Percentiles rank a stretch among this genome's conserved stretches.
Evolutionary conservation across 1,284 basidiomycete species (phyloP).

Genomic region (Naganishia liquefaciens): DNA sequence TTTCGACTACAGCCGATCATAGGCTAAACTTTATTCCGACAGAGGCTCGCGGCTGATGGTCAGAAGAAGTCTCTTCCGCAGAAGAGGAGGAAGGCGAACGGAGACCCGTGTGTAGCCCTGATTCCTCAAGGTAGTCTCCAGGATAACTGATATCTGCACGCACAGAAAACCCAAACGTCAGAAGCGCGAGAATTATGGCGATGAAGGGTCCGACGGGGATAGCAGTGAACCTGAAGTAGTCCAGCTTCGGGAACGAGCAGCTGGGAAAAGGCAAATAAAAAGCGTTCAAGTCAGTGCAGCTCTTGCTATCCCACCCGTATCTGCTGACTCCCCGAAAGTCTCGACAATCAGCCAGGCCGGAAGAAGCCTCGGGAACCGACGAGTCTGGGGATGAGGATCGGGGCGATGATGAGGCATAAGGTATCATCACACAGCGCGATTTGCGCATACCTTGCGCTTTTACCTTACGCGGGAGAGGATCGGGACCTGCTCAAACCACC

Average conservation of each 20-base stretch:
- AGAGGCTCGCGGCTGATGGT: slow-evolving; percentile 1
- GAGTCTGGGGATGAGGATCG: slow-evolving; percentile 28
- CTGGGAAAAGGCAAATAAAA: slow-evolving; percentile 20
- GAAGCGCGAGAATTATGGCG: slow-evolving; percentile 11
- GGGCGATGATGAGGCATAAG: slow-evolving; percentile 34
- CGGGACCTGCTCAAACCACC: too few relatives aligned
- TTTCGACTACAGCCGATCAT: background rate
- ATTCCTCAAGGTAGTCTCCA: background rate
- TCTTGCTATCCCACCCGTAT: background rate
- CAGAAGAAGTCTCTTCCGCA: slow-evolving; percentile 11
- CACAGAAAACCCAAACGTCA: slow-evolving; percentile 19
- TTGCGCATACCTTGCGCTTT: too few relatives aligned
- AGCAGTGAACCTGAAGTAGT: slow-evolving; percentile 21
- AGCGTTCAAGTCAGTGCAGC: slow-evolving; percentile 9
- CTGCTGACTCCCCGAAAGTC: background rate
- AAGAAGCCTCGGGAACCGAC: slow-evolving; percentile 9
- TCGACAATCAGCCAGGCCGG: background rate
- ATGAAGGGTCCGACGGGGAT: slow-evolving; percentile 1
- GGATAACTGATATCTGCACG: background rate
- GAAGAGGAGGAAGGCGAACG: slow-evolving; percentile 10
- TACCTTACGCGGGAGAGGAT: too few relatives aligned
- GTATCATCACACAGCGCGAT: too few relatives aligned
- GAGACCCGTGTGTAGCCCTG: background rate
- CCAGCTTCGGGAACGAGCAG: slow-evolving; percentile 16
- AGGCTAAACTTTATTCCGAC: background rate